Base-by-base conservation (phyloP, 164 flowering plant genomes). In the Stephania cephalantha region DNA sequence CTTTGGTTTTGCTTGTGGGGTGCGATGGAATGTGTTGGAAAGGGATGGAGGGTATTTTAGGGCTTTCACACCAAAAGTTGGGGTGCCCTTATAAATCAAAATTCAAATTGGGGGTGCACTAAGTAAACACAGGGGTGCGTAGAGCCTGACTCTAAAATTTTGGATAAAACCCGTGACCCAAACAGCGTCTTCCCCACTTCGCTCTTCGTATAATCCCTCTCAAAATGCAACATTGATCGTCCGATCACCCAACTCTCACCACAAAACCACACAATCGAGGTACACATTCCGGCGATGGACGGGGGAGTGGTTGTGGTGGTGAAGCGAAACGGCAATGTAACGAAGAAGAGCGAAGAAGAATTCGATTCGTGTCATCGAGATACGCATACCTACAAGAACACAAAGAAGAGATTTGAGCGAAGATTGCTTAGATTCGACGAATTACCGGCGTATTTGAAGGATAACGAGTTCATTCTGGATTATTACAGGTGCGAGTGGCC, bases 401-500 rank as follows among this genome's bases (percentile, higher is more conserved):
- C 2, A 2, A 35, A 35, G 78, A 65, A 35, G 79, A 75, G 70
- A 50, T 82, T 79, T 48, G 78, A 83, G 76, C 61, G 81, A 74
- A 69, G 89, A 48, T 77, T 95, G 85, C 76, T 95, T 83, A 92
- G 85, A 78, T 95, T 69, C 84, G 86, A 89, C 11, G 96, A 82
- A 5, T 78, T 95, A 79, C 99, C 99, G 48, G 94, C 88, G 69
- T 95, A 88, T 75, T 46, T 93, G 85, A 80, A 89, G 70, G 99
- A 95, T 53, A 95, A 95, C 72, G 97, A 93, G 88, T 95, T 73
- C 77, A 95, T 95, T 10, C 74, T 85, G 75, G 87, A 93, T 75
- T 71, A 91, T 83, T 95, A 95, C 78, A 79, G 98, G 67, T 85
- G 85, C 29, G 98, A 95, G 72, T 95, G 98, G 98, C 90, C 99